Evolutionary conservation across 2,329 filamentous ascomycete species (phyloP), one percentile per base, ranked within the genome.

Genomic region (Zasmidium citrigriseum): DNA sequence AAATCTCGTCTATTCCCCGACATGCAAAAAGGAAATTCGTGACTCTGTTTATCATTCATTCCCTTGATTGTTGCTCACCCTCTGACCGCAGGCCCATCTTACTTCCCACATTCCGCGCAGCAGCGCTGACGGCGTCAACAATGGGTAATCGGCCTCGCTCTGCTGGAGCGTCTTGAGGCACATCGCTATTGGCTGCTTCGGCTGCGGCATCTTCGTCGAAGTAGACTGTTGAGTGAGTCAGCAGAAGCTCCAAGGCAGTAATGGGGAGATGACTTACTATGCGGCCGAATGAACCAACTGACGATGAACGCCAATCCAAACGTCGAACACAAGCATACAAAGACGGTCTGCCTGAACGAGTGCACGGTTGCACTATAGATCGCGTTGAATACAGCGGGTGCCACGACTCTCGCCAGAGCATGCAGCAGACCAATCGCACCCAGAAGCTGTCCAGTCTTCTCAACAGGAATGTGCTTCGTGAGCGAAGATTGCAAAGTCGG

Each of bases 371-470:
- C 79, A 14, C 89, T 89, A 72, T 96, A 99, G 10, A 98, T 85
- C 4, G 90, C 84, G 69, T 95, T 96, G 75, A 97, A 96, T 1
- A 93, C 70, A 0, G 91, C 83, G 0, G 95, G 95, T 0, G 89
- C 87, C 12, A 96, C 72, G 1, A 98, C 86, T 61, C 92, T 82
- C 2, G 90, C 85, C 34, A 96, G 76, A 1, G 91, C 89, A 75
- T 98, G 93, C 58, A 98, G 76, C 61, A 98, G 79, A 0, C 93
- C 95, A 16, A 88, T 89, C 1, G 92, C 93, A 21, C 95, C 95
- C 0, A 99, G 82, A n/a, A 98, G 79, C 72, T 95, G 87, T 0
- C 95, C 95, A 0, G 95, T 88, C 48, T 85, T 84, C 63, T 95
- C 89, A 0, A 86, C 81, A 0, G 93, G 91, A 0, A 98, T 88